Evolutionary conservation across 225 moss, liverwort and hornwort species (phyloP), one percentile per base, ranked within the genome.

Genomic region (Climacium dendroides): DNA sequence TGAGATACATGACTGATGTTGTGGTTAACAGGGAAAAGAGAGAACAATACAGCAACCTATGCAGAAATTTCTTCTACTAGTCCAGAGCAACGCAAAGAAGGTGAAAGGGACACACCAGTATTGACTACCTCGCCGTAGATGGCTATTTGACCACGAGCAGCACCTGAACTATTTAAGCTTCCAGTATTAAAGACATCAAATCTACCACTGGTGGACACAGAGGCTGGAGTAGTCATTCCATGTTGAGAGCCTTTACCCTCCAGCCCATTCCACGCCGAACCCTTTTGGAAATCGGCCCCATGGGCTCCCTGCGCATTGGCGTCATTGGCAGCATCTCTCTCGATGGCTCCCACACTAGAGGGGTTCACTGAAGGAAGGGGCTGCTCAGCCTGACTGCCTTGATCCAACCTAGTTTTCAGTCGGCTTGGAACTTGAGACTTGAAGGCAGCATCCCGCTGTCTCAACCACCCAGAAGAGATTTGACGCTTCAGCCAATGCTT

Each of bases 401-500:
- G 92, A 79, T 96, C 94, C 91, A 94, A 66, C 86, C 96, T 93
- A 32, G 89, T 87, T 87, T 95, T 97, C 89, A 95, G 69, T 80
- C 89, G 91, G 86, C 88, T 87, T 28, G 94, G 88, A 61, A 83
- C 90, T 82, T 92, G 85, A 83, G 93, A 88, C 82, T 89, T 92
- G 73, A 87, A 88, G 45, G 87, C 92, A 72, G 87, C 91, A 67
- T 91, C 93, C 87, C 90, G 93, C 78, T 94, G 93, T 69, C 95
- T 94, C 87, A 87, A 91, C 89, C 91, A 96, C 80, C 98, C 98
- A 78, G 93, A 81, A 41, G 92, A 93, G 50, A 98, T 98, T 85
- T 98, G 98, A 58, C 98, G 97, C 91, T 98, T 98, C 90, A 98
- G 94, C 98, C 98, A 98, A 62, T 96, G 98, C 87, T 98, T 98